phyloP scores from a whole-genome alignment of 352 stramenopile genomes.

The Phytophthora multivora region DNA sequence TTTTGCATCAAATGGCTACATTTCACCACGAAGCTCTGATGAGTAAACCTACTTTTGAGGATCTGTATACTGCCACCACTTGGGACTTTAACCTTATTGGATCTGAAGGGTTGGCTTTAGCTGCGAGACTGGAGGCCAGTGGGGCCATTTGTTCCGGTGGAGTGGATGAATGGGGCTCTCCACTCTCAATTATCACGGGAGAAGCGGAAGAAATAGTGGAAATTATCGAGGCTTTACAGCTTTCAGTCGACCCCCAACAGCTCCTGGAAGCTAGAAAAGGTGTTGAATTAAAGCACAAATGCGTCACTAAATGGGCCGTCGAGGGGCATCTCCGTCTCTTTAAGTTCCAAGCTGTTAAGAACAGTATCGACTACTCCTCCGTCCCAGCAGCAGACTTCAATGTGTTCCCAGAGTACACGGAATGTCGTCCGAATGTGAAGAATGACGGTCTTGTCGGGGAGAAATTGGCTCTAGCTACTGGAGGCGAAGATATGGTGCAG shows the following conservation, averaged over 20 bases:
- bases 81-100: slow-evolving; percentile 25
- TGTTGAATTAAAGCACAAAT: slow-evolving; percentile 17
- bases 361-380: slow-evolving; percentile 34
- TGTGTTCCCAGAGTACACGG: slow-evolving; percentile 34
- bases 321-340: slow-evolving; percentile 25
- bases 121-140: slow-evolving; percentile 15
- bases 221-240: slow-evolving; percentile 18
- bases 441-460: slow-evolving; percentile 18
- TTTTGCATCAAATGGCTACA: slow-evolving; percentile 25
- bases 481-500: slow-evolving; percentile 17
- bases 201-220: slow-evolving; percentile 23
- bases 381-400: slow-evolving; percentile 35
- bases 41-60: slow-evolving; percentile 31
- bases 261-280: slow-evolving; percentile 21
- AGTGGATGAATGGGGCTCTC: slow-evolving; percentile 31
- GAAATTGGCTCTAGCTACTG: slow-evolving; percentile 29
- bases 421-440: slow-evolving; percentile 23
- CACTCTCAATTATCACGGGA: slow-evolving; percentile 26
- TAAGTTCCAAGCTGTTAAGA: slow-evolving; percentile 33
- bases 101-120: slow-evolving; percentile 6
- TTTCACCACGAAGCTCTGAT: slow-evolving; percentile 28
- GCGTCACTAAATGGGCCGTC: slow-evolving; percentile 28
- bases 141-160: slow-evolving; percentile 26
- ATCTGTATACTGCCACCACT: slow-evolving; percentile 18
- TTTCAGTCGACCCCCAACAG: slow-evolving; percentile 18